A percentile compares a stretch with the other conserved stretches of the same genome.
Conservation (phyloP, 495 filamentous ascomycete genomes). For the Daldinia childiae region DNA sequence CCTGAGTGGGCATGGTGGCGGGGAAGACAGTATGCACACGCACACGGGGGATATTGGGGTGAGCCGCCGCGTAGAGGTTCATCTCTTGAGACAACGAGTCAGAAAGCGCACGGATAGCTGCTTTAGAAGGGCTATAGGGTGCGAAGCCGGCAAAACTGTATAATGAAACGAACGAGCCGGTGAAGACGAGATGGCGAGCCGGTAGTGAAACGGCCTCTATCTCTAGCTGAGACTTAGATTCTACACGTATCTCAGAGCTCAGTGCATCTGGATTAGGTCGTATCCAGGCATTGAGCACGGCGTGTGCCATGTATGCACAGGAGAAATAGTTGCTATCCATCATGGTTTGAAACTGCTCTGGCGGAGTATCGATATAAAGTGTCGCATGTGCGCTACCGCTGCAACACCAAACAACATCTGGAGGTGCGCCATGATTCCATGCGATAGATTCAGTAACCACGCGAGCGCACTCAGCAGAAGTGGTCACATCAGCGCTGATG, state of each 20-base stretch:
- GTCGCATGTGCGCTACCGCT: slow-evolving; percentile 73
- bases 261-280: neutral
- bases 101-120: slow-evolving; percentile 77
- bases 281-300: slow-evolving; percentile 63
- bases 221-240: neutral
- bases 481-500: slow-evolving; percentile 79
- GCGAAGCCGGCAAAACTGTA: slow-evolving; percentile 76
- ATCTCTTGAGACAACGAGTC: slow-evolving; percentile 83
- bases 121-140: slow-evolving; percentile 79
- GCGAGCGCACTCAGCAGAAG: slow-evolving; percentile 66
- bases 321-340: slow-evolving; percentile 90
- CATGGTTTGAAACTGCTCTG: slow-evolving; percentile 67
- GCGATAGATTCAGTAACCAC: slow-evolving; percentile 70
- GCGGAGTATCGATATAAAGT: slow-evolving; percentile 75
- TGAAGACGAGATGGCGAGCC: slow-evolving; percentile 79
- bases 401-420: slow-evolving; percentile 87
- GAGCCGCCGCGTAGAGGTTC: slow-evolving; percentile 71
- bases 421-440: slow-evolving; percentile 76
- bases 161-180: slow-evolving; percentile 75
- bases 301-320: slow-evolving; percentile 78
- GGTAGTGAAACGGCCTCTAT: slow-evolving; percentile 43
- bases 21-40: slow-evolving; percentile 84
- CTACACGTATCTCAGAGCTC: neutral
- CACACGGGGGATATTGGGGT: slow-evolving; percentile 53
- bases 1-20: slow-evolving; percentile 74